Evolutionary conservation across 2,329 filamentous ascomycete species (phyloP), one percentile per base, ranked within the genome.

Genomic region (Cyclaneusma minus): DNA sequence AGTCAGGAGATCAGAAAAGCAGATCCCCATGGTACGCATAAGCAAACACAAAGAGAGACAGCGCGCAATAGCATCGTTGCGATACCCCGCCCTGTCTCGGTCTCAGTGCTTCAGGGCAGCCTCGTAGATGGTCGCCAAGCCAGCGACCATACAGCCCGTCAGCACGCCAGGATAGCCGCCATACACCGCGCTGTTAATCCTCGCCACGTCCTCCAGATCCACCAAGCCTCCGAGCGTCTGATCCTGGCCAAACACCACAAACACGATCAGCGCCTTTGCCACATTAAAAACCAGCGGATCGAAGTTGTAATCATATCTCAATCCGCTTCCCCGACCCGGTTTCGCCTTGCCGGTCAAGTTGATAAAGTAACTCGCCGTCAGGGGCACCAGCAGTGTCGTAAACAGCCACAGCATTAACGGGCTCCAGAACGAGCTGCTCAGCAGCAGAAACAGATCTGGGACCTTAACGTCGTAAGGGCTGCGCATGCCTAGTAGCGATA

Each of bases 231-330:
- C 58, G 29, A 76, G 65, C 24, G 63, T 68, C 26, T 66, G 62
- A 17, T 67, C 68, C 47, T 76, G 70, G 7, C 64, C 68, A 47
- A 85, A 93, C 11, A 93, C 73, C 17, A 87, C 64, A 50, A 79
- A 93, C 6, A 80, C 73, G 32, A 85, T 52, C 29, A 95, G 49
- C 0, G 78, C 85, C 59, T 93, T 93, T 41, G 70, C 70, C 30
- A 95, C 73, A 56, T 85, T 92, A 56, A 91, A 98, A 13, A 76
- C 79, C 45, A 95, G 57, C 4, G 85, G 85, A 48, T 98, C 89
- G 36, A 87, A 71, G 5, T 62, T 56, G 36, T 75, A 72, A 36
- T 69, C 64, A 20, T 54, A 48, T 64, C 25, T 60, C 56, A n/a
- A 14, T 3, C 25, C 12, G 6, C 17, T 13, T 28, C 24, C 7